Base-by-base conservation (phyloP, 257 asterid genomes). In the Fraxinus excelsior region DNA sequence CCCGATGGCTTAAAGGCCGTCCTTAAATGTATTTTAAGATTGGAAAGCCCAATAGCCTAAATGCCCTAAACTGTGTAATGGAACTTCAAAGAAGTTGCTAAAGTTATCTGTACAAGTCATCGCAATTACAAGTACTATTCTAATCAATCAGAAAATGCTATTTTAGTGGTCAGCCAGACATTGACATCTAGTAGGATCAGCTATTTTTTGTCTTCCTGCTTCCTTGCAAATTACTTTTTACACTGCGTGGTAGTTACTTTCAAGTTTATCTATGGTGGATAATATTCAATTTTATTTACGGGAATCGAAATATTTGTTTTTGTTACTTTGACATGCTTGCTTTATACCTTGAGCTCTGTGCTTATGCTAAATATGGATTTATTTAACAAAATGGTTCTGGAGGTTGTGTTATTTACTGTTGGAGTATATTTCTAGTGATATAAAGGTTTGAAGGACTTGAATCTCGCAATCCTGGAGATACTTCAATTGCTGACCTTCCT, bases 361-460 rank as follows among this genome's bases (percentile, higher is more conserved):
- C 29, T 60, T 23, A 25, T 60, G 31, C 67, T 60, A 60, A 21
- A 11, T 62, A 34, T 62, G 16, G 16, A 23, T 25, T 25, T 60
- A 66, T 18, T 65, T 72, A 46, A 40, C 42, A 53, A 51, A 70
- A 72, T 38, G 49, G 29, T 44, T 64, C 19, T 25, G 21, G 12
- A 38, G 76, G 21, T 29, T 29, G 60, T 72, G 44, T 4, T 71
- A 62, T 62, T 82, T 62, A 71, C 58, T 10, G 28, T 51, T 25
- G 51, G 62, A 67, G 35, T 71, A 64, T 31, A 37, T 73, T 78
- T 71, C 88, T 12, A 96, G 99, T 93, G 69, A 73, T 96, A 66
- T 97, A 95, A 86, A 91, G 85, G 84, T 90, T 87, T 85, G 99
- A 96, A 87, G 97, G 87, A 79, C 84, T 70, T 74, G 93, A 90